A percentile compares a stretch with the other conserved stretches of the same genome.
Conservation (phyloP, 148 eudicot species). For the Rhododendron molle region DNA sequence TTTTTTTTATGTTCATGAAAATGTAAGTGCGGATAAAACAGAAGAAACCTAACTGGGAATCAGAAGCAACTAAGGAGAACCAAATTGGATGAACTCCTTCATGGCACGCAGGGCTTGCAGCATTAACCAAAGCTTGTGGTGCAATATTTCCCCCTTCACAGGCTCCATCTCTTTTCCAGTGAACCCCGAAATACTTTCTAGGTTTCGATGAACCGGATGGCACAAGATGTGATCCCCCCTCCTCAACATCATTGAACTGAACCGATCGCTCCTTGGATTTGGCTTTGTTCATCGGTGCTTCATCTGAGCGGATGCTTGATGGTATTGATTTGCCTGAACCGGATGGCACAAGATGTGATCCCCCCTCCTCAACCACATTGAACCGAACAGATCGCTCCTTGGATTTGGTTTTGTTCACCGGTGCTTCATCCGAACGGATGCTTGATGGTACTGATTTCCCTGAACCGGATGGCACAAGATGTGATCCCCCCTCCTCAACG, state of each 20-base stretch:
- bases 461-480: constrained; percentile 14
- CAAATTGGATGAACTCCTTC: constrained; percentile 44
- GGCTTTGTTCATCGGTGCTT: constrained; percentile 6
- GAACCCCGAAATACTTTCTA: constrained; percentile 23
- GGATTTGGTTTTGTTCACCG: constrained; percentile 13
- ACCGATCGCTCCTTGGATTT: constrained; percentile 27
- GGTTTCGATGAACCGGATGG: constrained; percentile 22
- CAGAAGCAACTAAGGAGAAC: constrained; percentile 55
- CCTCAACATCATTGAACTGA: constrained; percentile 17
- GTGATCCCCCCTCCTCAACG: constrained; percentile 17
- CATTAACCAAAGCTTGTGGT: constrained; percentile 17
- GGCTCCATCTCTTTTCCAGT: constrained; percentile 11
- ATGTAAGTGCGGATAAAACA: background rate
- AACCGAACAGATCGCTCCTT: constrained; percentile 23
- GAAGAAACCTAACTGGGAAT: constrained; percentile 33
- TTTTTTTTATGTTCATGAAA: background rate
- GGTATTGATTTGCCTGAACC: constrained; percentile 25
- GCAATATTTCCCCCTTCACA: constrained; percentile 17
- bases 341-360: constrained; percentile 8
- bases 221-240: constrained; percentile 11
- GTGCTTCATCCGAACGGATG: constrained; percentile 16
- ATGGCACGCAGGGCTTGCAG: constrained; percentile 12
- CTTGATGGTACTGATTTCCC: constrained; percentile 20
- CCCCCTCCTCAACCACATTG: constrained; percentile 19
- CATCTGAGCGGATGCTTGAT: constrained; percentile 16